Base-by-base conservation (phyloP, 352 stramenopile species). In the Aphanomyces invadans region DNA sequence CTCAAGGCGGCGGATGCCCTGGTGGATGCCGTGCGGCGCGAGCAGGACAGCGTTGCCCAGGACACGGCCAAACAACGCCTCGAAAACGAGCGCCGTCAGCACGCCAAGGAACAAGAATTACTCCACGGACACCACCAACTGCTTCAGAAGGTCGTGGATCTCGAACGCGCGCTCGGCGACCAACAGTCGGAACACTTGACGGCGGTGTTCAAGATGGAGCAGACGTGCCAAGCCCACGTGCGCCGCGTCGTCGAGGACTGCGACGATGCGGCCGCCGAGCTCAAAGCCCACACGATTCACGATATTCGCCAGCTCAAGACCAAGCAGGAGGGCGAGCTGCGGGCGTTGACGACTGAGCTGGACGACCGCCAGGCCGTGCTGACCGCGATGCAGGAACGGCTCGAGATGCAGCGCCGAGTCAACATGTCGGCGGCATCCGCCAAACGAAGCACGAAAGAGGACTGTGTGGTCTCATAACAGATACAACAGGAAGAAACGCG, bases 61-160 rank as follows among this genome's bases (percentile, higher is more conserved):
- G 73, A 77, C 61, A 76, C 78, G 44, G 76, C 77, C 11, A 74
- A 74, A 0, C 79, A 87, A 63, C 38, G 88, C 53, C 57, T 89
- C 45, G 78, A 89, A 57, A 87, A 69, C 23, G 79, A 89, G 52
- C 77, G 74, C 26, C 81, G 76, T 19, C 87, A 88, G 52, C 76
- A 91, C 62, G 74, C 78, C 29, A 79, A 91, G 74, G 80, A 89
- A 65, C 82, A 83, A 28, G 74, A 70, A 5, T 71, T 91, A n/a
- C 54, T 91, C 7, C 71, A 85, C 62, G 72, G 73, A 1, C 82
- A 89, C 55, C 82, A 89, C 48, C 52, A 86, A 32, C 62, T 83
- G 44, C 53, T 88, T n/a, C 62, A 86, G 49, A 82, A 82, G 21
- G 75, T 88, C 0, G 74, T 89, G 9, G 79, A 85, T 19, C 65